These are phyloP conservation scores for Aspergillus floridensis DNA, from an alignment of 2,329 filamentous ascomycete genomes.

Conservation along the genomic window DNA sequence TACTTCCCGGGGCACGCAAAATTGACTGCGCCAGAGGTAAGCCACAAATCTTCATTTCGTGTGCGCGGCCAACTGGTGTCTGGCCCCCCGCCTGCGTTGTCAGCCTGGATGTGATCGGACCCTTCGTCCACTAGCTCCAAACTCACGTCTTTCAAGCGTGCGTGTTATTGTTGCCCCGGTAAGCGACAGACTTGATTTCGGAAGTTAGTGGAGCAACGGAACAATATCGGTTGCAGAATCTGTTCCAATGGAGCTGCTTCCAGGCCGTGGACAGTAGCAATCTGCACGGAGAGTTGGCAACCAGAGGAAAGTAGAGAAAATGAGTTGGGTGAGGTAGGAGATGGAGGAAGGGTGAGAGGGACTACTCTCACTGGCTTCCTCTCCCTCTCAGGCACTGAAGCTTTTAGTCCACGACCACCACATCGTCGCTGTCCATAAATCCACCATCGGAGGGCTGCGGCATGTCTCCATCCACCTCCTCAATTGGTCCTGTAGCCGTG, in stretches of 20 bases:
- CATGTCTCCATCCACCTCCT: slow-evolving; percentile 19
- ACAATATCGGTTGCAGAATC: not conserved
- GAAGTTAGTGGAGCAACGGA: not conserved
- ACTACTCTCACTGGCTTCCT: not conserved
- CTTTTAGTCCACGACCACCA: slow-evolving; percentile 34
- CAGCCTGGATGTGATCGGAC: slow-evolving; percentile 2
- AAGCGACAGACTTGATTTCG: not conserved
- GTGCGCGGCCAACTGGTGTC: not conserved
- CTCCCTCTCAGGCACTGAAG: slow-evolving; percentile 1
- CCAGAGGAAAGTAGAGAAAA: not conserved
- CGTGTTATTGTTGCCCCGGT: not conserved
- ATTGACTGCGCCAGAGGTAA: not conserved
- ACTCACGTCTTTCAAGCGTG: not conserved
- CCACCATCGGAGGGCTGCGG: slow-evolving; percentile 21
- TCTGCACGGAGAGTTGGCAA: not conserved
- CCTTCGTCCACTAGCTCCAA: slow-evolving; percentile 2
- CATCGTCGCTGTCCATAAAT: slow-evolving; percentile 35
- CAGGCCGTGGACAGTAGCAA: not conserved
- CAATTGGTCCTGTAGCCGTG: slow-evolving; percentile 24
- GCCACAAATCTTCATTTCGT: not conserved
- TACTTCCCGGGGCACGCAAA: not conserved
- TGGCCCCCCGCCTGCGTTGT: not conserved
- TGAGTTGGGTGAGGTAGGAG: not conserved
- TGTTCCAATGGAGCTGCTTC: not conserved
- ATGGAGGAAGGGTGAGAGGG: not conserved